Conservation (phyloP, 257 asterid species). For the Echites panduratus region DNA sequence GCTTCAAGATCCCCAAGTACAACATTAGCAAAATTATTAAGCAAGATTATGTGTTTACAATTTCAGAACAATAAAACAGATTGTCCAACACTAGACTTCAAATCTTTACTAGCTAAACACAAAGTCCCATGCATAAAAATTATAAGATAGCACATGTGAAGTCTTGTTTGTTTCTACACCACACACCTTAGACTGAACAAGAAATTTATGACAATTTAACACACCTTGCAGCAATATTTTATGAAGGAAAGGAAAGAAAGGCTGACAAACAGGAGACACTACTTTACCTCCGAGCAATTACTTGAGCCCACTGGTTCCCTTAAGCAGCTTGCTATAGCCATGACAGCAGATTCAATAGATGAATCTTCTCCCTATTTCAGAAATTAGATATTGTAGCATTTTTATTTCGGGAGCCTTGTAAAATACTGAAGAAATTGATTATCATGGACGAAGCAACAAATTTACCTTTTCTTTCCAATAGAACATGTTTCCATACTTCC, state of each 20-base stretch:
- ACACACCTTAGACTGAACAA: not conserved
- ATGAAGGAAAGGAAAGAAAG: not conserved
- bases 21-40: not conserved
- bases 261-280: conserved; percentile 7
- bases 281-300: conserved; percentile 68
- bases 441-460: not conserved
- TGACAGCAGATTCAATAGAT: conserved; percentile 84
- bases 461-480: conserved; percentile 91
- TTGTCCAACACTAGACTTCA: not conserved
- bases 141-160: not conserved
- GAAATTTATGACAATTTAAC: not conserved
- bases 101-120: not conserved
- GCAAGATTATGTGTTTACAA: not conserved
- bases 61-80: not conserved
- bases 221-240: not conserved
- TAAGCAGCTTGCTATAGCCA: conserved; percentile 69
- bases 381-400: not conserved
- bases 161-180: too few relatives aligned
- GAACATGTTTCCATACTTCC: conserved; percentile 86
- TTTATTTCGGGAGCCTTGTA: not conserved
- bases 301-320: conserved; percentile 70
- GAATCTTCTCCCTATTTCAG: conserved; percentile 72
- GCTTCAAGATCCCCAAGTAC: not conserved
- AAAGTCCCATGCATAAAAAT: not conserved
- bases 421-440: not conserved